These are phyloP conservation scores for Clarkia xantiana DNA, from an alignment of 345 rosid genomes.

Conservation along the genomic window DNA sequence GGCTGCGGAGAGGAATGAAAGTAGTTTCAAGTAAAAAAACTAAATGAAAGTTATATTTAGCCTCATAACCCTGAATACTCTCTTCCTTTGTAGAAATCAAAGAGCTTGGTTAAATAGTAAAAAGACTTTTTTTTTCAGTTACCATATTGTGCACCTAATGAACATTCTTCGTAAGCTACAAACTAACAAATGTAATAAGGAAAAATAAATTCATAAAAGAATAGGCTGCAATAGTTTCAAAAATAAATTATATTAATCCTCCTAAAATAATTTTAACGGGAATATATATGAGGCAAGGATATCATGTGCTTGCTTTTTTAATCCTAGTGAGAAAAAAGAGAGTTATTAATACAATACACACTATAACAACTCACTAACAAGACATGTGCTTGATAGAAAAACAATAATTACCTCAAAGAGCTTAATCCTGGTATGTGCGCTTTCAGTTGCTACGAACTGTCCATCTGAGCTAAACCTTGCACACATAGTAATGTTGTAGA, in stretches of 20 bases:
- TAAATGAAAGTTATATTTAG: conserved; percentile 17
- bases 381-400: not conserved
- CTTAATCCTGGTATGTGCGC: conserved; percentile 76
- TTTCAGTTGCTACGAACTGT: conserved; percentile 67
- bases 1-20: too few relatives aligned
- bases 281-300: conserved; percentile 32
- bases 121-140: too few relatives aligned
- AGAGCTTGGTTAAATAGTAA: conserved; percentile 68
- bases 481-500: conserved; percentile 64
- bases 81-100: conserved; percentile 70
- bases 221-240: conserved; percentile 36
- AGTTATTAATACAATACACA: conserved; percentile 1
- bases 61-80: conserved; percentile 75
- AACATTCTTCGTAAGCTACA: too few relatives aligned
- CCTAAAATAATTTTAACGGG: not conserved
- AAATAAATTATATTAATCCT: too few relatives aligned
- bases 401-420: conserved; percentile 51
- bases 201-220: conserved; percentile 5
- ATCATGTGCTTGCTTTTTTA: conserved; percentile 76
- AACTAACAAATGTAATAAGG: too few relatives aligned
- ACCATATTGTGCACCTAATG: too few relatives aligned
- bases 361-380: not conserved
- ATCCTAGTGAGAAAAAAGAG: conserved; percentile 23
- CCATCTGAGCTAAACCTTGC: conserved; percentile 87
- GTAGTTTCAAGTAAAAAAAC: too few relatives aligned